phyloP scores from a whole-genome alignment of 441 rosid species.

The Geranium incanum region DNA sequence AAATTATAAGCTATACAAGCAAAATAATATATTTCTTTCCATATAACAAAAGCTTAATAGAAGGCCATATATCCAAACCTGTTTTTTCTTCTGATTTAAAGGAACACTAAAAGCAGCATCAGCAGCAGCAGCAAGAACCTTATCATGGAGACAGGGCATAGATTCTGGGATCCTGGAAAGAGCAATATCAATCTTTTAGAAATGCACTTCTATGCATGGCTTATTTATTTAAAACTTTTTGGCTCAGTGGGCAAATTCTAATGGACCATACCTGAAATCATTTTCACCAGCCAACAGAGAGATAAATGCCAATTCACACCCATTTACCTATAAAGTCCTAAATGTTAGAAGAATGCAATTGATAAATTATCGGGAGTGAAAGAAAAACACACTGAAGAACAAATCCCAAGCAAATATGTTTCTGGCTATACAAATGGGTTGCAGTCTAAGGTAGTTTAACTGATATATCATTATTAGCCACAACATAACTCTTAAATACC shows the following conservation, averaged over 20 bases:
- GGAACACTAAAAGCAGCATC: slow-evolving; percentile 46
- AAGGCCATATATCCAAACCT: slow-evolving; percentile 28
- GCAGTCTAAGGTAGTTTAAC: neutral
- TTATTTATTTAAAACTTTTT: slow-evolving; percentile 8
- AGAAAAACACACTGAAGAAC: neutral
- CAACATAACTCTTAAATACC: neutral
- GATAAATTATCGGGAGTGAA: slow-evolving; percentile 6
- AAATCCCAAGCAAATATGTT: neutral
- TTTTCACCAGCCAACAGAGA: slow-evolving; percentile 37
- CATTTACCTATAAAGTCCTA: slow-evolving; percentile 37
- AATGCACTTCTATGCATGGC: slow-evolving; percentile 2
- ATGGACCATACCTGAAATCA: slow-evolving; percentile 35
- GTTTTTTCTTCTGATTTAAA: slow-evolving; percentile 47
- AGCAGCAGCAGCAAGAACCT: slow-evolving; percentile 66
- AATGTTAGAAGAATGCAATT: slow-evolving; percentile 17
- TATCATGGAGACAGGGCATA: slow-evolving; percentile 59
- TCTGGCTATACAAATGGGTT: neutral
- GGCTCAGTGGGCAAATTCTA: slow-evolving; percentile 13
- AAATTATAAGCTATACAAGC: slow-evolving; percentile 15
- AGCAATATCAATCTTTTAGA: slow-evolving; percentile 16
- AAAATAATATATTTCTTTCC: slow-evolving; percentile 6
- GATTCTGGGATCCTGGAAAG: slow-evolving; percentile 42
- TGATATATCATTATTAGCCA: neutral
- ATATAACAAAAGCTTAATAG: neutral
- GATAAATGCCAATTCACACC: slow-evolving; percentile 55